Base-by-base conservation (phyloP, 306 rosid species). In the Rosa multiflora region DNA sequence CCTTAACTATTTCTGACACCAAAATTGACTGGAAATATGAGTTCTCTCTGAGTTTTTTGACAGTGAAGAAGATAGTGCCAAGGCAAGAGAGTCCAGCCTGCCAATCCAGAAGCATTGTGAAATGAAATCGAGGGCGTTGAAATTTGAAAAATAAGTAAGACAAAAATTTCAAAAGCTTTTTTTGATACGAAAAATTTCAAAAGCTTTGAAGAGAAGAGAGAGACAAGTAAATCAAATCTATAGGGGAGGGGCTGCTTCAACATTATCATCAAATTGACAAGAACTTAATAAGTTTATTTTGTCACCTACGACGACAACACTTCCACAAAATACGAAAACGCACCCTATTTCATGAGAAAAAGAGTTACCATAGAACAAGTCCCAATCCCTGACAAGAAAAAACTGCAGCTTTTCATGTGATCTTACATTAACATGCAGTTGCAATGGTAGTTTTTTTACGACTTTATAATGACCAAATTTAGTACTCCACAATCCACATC, bases 261-360 rank as follows among this genome's bases (percentile, higher is more conserved):
- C 23, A 15, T 3, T 32, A 4, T 43, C 18, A 74, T 59, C 42
- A 23, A 12, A 61, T 26, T 14, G 56, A 12, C 20, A 75, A 73
- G 49, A 43, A 44, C 32, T 46, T 39, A 8, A 39, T 39, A 26
- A 67, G 48, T 17, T 59, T 62, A 70, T 26, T 76, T 62, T 76
- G 79, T 76, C 79, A 62, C 35, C 61, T 46, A 46, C 62, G 61
- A 76, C 61, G 35, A 62, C 47, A 62, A 76, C 72, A 46, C 61
- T 29, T 20, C n/a, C 72, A 17, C 70, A 42, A 15, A 62, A 46
- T 75, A 52, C 61, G 59, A 46, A 61, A 18, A 15, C 18, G 35
- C 71, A 8, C 59, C 79, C 71, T 46, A 29, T 62, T 62, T 29
- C 72, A 44, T 76, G 61, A 26, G 3, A 5, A 59, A 43, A 11